phyloP scores from a whole-genome alignment of 805 yeast species.

The Wickerhamiella hasegawae region DNA sequence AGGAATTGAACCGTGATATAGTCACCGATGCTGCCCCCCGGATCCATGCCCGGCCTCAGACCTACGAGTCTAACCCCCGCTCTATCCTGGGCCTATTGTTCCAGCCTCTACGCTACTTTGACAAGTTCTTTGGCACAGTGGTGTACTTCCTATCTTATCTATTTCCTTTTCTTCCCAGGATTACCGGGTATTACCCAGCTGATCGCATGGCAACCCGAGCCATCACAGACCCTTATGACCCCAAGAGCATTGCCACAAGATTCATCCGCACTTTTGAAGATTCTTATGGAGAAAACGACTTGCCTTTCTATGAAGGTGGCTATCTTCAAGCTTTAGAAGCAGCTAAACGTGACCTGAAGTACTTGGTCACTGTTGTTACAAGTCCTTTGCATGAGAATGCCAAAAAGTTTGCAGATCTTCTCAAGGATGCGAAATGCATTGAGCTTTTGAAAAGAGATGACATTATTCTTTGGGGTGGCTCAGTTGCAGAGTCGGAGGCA shows the following conservation, averaged over 20 bases:
- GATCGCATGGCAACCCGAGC: slow-evolving; percentile 24
- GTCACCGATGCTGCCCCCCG: slow-evolving; percentile 20
- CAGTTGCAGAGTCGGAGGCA: slow-evolving; percentile 65
- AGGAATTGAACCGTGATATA: slow-evolving; percentile 17
- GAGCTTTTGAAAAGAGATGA: slow-evolving; percentile 35
- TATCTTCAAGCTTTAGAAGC: slow-evolving; percentile 63
- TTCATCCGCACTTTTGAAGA: slow-evolving; percentile 40
- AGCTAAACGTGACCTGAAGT: slow-evolving; percentile 55
- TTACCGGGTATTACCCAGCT: slow-evolving; percentile 25
- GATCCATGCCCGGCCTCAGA: slow-evolving; percentile 15
- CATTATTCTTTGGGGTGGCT: slow-evolving; percentile 74
- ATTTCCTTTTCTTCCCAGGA: slow-evolving; percentile 25
- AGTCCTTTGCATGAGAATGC: slow-evolving; percentile 56
- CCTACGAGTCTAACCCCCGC: slow-evolving; percentile 16
- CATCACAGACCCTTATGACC: slow-evolving; percentile 27
- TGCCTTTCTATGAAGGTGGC: slow-evolving; percentile 40
- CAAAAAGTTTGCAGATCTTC: slow-evolving; percentile 32
- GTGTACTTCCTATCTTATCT: slow-evolving; percentile 18
- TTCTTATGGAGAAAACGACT: slow-evolving; percentile 16
- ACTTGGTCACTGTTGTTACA: slow-evolving; percentile 58
- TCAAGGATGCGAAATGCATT: slow-evolving; percentile 32
- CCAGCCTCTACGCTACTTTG: slow-evolving; percentile 19
- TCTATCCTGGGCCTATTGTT: slow-evolving; percentile 19
- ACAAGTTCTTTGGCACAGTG: slow-evolving; percentile 8
- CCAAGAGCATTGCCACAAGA: slow-evolving; percentile 35